These are phyloP conservation scores for Pythium grandisporangium DNA, from an alignment of 352 stramenopile species.

Conservation along the genomic window DNA sequence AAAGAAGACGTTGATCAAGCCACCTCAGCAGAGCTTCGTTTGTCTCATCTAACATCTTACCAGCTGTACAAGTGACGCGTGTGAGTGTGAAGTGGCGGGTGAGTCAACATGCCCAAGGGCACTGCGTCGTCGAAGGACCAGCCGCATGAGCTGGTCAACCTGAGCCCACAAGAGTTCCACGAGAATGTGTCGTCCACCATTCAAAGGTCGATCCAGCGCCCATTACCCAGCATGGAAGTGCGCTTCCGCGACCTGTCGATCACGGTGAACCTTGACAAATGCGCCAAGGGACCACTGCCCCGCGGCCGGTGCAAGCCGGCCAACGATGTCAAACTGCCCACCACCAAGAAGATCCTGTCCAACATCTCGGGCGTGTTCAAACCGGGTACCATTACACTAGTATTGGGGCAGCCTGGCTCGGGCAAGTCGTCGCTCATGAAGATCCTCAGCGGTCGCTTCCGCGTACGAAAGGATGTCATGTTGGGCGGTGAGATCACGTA, in stretches of 20 bases:
- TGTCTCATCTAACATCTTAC: no score
- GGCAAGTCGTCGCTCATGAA: constrained; percentile 15
- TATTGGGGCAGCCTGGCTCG: constrained; percentile 6
- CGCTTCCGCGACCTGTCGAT: constrained; percentile 27
- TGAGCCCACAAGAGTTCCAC: constrained; percentile 18
- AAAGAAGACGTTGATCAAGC: no score
- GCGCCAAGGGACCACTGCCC: neutral
- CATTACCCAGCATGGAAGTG: constrained; percentile 23
- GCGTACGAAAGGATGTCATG: constrained; percentile 8
- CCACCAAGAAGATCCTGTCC: constrained; percentile 16
- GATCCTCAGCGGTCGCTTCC: constrained; percentile 17
- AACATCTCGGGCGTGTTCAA: constrained; percentile 17
- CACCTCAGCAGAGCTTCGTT: no score
- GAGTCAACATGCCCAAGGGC: no score
- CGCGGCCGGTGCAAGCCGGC: no score
- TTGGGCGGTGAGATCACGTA: constrained; percentile 16
- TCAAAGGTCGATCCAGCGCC: constrained; percentile 6
- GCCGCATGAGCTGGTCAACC: no score
- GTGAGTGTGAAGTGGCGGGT: no score
- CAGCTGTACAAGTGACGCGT: no score
- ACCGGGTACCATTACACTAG: constrained; percentile 16
- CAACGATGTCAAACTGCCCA: constrained; percentile 1
- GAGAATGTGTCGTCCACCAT: constrained; percentile 12
- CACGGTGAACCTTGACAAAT: constrained; percentile 14
- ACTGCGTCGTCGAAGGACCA: no score